Conservation (phyloP, 306 rosid genomes). For the Malus sieversii region DNA sequence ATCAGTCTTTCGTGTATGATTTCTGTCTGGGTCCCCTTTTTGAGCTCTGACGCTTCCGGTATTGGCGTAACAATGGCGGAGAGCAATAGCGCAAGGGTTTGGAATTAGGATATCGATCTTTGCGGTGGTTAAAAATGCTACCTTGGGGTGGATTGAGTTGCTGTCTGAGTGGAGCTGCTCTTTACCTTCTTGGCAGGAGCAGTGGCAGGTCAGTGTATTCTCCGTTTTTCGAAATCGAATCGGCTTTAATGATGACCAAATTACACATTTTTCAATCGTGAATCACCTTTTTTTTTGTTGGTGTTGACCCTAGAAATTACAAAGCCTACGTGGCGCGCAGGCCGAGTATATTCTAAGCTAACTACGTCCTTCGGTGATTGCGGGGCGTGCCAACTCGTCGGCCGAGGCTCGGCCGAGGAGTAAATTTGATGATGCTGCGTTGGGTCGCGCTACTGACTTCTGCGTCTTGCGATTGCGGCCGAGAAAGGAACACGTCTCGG, state of each 20-base stretch:
- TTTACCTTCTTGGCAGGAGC: constrained; percentile 92
- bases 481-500: too few species aligned
- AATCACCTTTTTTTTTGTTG: background rate
- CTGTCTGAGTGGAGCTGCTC: constrained; percentile 92
- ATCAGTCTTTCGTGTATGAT: background rate
- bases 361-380: too few species aligned
- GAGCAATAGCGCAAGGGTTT: background rate
- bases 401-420: too few species aligned
- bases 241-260: background rate
- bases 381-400: too few species aligned
- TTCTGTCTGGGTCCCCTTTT: background rate
- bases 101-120: constrained; percentile 10
- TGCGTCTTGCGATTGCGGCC: too few species aligned
- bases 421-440: too few species aligned
- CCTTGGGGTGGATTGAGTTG: constrained; percentile 97
- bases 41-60: background rate
- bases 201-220: constrained; percentile 60
- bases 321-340: too few species aligned
- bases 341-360: too few species aligned
- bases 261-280: background rate
- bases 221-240: background rate
- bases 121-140: constrained; percentile 42
- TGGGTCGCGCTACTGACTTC: too few species aligned
- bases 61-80: background rate
- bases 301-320: too few species aligned